phyloP scores from a whole-genome alignment of 768 basidiomycete species.

The Boletus insuetus region DNA sequence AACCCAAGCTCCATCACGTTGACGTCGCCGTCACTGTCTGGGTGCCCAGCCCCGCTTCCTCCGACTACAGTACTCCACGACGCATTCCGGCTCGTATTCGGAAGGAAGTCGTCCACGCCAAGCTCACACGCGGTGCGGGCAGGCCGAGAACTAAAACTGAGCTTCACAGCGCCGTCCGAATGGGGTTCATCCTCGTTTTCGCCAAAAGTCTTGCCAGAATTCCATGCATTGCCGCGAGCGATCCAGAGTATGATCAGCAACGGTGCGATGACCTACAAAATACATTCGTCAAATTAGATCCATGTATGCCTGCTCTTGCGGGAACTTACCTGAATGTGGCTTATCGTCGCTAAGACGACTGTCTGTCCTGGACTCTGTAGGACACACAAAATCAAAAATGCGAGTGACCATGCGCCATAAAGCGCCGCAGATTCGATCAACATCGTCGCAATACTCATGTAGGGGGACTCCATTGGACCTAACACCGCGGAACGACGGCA shows the following conservation, averaged over 20 bases:
- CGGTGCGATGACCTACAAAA: constrained; percentile 21
- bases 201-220: not conserved
- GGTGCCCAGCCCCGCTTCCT: not conserved
- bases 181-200: not conserved
- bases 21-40: not conserved
- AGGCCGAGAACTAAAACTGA: constrained; percentile 11
- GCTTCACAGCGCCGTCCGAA: not conserved
- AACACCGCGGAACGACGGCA: not conserved
- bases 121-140: not conserved
- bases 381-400: constrained; percentile 21
- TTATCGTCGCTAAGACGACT: constrained; percentile 22
- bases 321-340: constrained; percentile 20
- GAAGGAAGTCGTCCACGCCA: not conserved
- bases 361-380: constrained; percentile 13
- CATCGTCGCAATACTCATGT: constrained; percentile 21
- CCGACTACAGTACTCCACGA: constrained; percentile 14
- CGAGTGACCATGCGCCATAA: constrained; percentile 24
- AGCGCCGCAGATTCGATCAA: constrained; percentile 26
- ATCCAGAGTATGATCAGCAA: constrained; percentile 27
- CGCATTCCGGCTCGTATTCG: not conserved
- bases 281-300: not conserved
- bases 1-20: constrained; percentile 14
- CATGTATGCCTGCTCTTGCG: not conserved
- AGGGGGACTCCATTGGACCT: constrained; percentile 21
- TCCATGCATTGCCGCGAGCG: constrained; percentile 22